Conservation (phyloP, 129 eudicot species). For the Sambucus nigra region DNA sequence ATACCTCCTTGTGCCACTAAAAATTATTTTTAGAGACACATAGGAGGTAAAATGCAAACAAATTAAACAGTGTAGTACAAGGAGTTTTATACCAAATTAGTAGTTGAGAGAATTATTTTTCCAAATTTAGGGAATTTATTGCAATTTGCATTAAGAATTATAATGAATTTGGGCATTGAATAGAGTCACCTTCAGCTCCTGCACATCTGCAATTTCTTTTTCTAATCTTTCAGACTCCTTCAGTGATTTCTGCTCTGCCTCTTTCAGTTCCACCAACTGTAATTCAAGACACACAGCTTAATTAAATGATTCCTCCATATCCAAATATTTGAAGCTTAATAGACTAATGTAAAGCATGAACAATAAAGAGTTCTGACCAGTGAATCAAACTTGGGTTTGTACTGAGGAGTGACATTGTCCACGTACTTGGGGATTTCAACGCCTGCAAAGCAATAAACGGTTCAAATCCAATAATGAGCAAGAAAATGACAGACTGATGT, state of each 20-base stretch:
- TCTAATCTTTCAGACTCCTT: slow-evolving; percentile 87
- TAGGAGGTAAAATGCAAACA: too few species aligned
- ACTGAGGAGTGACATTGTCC: slow-evolving; percentile 76
- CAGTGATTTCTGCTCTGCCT: slow-evolving; percentile 66
- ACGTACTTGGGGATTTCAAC: slow-evolving; percentile 81
- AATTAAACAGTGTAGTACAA: too few species aligned
- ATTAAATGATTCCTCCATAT: not conserved
- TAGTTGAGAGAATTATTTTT: too few species aligned
- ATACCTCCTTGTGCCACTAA: too few species aligned
- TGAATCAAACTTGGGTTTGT: slow-evolving; percentile 76
- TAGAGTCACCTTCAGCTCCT: slow-evolving; percentile 63
- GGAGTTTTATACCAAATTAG: too few species aligned
- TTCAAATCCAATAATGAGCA: slow-evolving; percentile 3
- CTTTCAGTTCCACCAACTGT: slow-evolving; percentile 87
- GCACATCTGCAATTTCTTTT: slow-evolving; percentile 81
- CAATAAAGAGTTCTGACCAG: slow-evolving; percentile 38
- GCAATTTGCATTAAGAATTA: too few species aligned
- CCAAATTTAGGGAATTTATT: too few species aligned
- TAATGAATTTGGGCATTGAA: not conserved
- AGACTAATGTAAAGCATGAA: not conserved
- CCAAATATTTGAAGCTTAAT: not conserved
- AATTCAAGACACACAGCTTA: not conserved
- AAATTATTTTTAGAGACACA: too few species aligned
- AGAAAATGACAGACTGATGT: not conserved
- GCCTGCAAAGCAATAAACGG: slow-evolving; percentile 29